Base-by-base conservation (phyloP, 495 filamentous ascomycete species). In the Aspergillus ostianus region DNA sequence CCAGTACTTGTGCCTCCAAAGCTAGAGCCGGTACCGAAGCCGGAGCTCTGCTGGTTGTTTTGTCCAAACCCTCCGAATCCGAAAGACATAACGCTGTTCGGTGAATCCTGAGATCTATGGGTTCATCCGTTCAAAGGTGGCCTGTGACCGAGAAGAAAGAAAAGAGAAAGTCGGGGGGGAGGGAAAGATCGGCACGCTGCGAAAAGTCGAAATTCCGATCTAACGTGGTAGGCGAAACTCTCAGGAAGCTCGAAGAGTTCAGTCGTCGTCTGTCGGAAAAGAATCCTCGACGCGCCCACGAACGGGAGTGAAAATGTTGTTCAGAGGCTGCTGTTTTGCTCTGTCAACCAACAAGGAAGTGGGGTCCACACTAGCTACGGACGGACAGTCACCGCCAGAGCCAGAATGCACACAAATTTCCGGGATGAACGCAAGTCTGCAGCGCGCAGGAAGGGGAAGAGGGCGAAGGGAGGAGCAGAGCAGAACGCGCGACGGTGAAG, bases 51-150 rank as follows among this genome's bases (percentile, higher is more conserved):
- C 69, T 83, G 80, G 66, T 84, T 84, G 61, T 79, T 84, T 64
- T 82, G 77, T 67, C 86, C 85, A 71, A 88, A 88, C 66, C 82
- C 83, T 71, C 76, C 79, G 60, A 71, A 71, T 62, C 71, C 74
- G 70, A 79, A 78, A 67, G 76, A 77, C 76, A 80, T 81, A 56
- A 66, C 73, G 68, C 65, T 68, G 65, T 57, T 67, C 66, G 67
- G 64, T 67, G 58, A 65, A 58, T 52, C 23, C 65, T 52, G 64
- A 64, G 54, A 52, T 58, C 70, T 70, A 68, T 51, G 59, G 64
- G 64, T 62, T 73, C 75, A 80, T 78, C 68, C 61, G 73, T 73
- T 63, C 58, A 44, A 47, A 47, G 48, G 44, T 47, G 60, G 47
- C 51, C 41, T 51, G 36, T 17, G 48, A 54, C 54, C 21, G 47